phyloP scores from a whole-genome alignment of 2,329 filamentous ascomycete genomes.

The Shiraia sp. region DNA sequence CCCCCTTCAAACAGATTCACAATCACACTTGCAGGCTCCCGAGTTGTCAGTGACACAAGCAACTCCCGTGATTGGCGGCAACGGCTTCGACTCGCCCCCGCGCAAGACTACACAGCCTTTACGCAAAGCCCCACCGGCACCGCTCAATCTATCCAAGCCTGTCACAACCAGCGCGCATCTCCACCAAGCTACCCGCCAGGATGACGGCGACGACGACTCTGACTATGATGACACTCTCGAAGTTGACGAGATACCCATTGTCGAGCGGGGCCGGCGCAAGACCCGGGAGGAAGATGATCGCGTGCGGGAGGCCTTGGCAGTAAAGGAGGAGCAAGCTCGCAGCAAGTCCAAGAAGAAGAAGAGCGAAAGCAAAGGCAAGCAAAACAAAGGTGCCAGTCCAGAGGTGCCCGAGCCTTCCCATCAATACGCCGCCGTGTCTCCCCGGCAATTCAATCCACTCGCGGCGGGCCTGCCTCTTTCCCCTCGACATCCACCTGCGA shows the following conservation, averaged over 20 bases:
- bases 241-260: constrained; percentile 63
- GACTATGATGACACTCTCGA: constrained; percentile 82
- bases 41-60: constrained; percentile 45
- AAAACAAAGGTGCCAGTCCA: constrained; percentile 25
- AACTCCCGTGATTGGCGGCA: constrained; percentile 43
- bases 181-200: constrained; percentile 56
- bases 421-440: constrained; percentile 26
- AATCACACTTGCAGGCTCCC: constrained; percentile 30
- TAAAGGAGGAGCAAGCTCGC: constrained; percentile 69
- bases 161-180: constrained; percentile 50
- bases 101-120: constrained; percentile 50
- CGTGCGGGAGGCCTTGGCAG: constrained; percentile 70
- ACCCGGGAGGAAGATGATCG: constrained; percentile 87
- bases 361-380: constrained; percentile 56
- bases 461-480: constrained; percentile 43
- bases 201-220: constrained; percentile 76
- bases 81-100: constrained; percentile 41
- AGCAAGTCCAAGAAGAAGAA: constrained; percentile 75
- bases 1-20: constrained; percentile 9
- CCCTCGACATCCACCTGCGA: constrained; percentile 42
- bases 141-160: constrained; percentile 68
- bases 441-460: constrained; percentile 35
- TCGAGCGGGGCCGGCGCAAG: constrained; percentile 73
- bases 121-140: constrained; percentile 83
- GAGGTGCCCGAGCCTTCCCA: constrained; percentile 20